A percentile compares a stretch with the other conserved stretches of the same genome.
Evolutionary conservation across 305 asterid genomes (phyloP).

Genomic region (Fraxinus sp.): DNA sequence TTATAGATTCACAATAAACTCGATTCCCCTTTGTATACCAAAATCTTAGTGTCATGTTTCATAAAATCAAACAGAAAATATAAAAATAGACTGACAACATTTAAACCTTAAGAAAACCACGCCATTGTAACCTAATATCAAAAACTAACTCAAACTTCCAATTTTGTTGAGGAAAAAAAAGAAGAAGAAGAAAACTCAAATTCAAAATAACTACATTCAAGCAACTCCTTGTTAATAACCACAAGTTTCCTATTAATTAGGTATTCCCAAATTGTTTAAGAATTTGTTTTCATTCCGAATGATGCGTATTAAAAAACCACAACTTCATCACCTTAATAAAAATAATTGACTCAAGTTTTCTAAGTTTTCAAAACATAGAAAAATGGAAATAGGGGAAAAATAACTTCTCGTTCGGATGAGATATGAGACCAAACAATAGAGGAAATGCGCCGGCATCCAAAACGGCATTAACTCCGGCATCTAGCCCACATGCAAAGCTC

Average conservation of each 20-base stretch:
- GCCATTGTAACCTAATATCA: background rate
- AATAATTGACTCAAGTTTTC: background rate
- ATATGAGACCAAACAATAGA: conserved; percentile 57
- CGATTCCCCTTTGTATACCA: background rate
- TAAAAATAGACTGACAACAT: background rate
- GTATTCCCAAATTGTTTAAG: background rate
- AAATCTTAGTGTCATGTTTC: background rate
- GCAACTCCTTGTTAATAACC: background rate
- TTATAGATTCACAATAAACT: background rate
- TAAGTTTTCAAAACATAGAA: background rate
- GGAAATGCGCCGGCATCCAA: conserved; percentile 84
- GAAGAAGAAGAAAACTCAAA: background rate
- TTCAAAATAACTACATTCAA: background rate
- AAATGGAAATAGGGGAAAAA: background rate
- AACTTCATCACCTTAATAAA: background rate
- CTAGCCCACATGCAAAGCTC: conserved; percentile 94
- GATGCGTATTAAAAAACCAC: background rate
- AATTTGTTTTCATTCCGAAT: background rate
- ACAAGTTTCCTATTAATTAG: background rate
- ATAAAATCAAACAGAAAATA: background rate
- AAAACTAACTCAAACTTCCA: background rate
- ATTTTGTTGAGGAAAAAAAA: background rate
- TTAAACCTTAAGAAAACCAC: background rate
- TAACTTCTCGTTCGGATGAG: conserved; percentile 74
- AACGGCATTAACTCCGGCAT: conserved; percentile 83